Percentiles rank a stretch among this genome's conserved stretches.
Conservation (phyloP, 2,329 filamentous ascomycete species). For the Trichoderma simmonsii region DNA sequence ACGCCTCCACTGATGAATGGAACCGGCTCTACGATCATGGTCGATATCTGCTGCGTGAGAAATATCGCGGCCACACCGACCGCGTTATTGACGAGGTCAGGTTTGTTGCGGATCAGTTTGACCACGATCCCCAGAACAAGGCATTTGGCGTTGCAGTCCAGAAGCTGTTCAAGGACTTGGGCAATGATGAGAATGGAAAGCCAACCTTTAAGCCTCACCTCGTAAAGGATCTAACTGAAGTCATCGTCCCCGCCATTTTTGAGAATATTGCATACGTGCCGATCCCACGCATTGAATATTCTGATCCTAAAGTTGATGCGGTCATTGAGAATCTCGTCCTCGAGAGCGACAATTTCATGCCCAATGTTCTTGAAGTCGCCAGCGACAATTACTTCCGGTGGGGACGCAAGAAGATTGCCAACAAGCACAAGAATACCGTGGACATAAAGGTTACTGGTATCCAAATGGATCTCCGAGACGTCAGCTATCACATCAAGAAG, state of each 20-base stretch:
- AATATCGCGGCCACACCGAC: slow-evolving; percentile 83
- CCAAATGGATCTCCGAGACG: slow-evolving; percentile 87
- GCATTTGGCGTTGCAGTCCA: slow-evolving; percentile 71
- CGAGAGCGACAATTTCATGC: slow-evolving; percentile 94
- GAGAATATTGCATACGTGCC: slow-evolving; percentile 87
- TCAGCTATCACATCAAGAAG: slow-evolving; percentile 92
- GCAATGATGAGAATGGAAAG: slow-evolving; percentile 81
- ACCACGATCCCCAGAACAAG: slow-evolving; percentile 82
- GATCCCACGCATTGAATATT: slow-evolving; percentile 90
- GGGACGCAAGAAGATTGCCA: slow-evolving; percentile 83
- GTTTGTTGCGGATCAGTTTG: slow-evolving; percentile 85
- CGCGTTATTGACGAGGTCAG: slow-evolving; percentile 85
- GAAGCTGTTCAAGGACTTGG: slow-evolving; percentile 85
- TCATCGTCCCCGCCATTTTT: slow-evolving; percentile 79
- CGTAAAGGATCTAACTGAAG: slow-evolving; percentile 79
- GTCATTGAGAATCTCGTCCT: slow-evolving; percentile 93
- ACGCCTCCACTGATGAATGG: slow-evolving; percentile 77
- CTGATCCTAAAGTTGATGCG: slow-evolving; percentile 77
- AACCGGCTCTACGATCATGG: slow-evolving; percentile 81
- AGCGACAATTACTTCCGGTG: slow-evolving; percentile 94
- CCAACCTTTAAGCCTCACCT: slow-evolving; percentile 88
- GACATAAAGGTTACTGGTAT: slow-evolving; percentile 85
- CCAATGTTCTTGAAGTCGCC: slow-evolving; percentile 82
- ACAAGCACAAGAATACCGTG: slow-evolving; percentile 75
- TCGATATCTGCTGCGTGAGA: slow-evolving; percentile 79